Evolutionary conservation across 495 filamentous ascomycete genomes (phyloP).

Genomic region (Filosporella fistucella): DNA sequence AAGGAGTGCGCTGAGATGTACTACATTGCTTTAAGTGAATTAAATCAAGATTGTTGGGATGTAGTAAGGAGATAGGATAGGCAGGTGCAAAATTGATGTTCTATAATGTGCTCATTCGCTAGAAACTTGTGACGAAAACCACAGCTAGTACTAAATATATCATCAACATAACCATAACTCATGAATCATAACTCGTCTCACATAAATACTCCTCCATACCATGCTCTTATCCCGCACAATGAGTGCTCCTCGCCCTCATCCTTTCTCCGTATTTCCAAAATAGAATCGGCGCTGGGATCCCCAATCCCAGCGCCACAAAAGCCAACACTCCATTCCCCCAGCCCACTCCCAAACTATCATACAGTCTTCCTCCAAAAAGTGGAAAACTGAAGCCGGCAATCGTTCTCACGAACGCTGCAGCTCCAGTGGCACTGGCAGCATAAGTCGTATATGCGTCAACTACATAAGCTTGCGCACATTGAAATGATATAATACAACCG

Average conservation of each 20-base stretch:
- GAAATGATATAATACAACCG: slow-evolving; percentile 61
- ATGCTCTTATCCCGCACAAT: too few relatives aligned
- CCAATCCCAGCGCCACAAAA: slow-evolving; percentile 43
- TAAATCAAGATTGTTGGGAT: too few relatives aligned
- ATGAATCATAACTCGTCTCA: too few relatives aligned
- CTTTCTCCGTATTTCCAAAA: slow-evolving; percentile 44
- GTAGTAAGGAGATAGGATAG: too few relatives aligned
- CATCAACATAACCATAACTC: too few relatives aligned
- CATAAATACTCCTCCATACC: too few relatives aligned
- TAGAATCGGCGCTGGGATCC: slow-evolving; percentile 44
- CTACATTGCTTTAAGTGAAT: too few relatives aligned
- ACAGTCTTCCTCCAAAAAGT: slow-evolving; percentile 68
- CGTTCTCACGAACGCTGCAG: slow-evolving; percentile 60
- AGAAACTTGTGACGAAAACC: too few relatives aligned
- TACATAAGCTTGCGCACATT: slow-evolving; percentile 69
- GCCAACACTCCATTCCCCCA: slow-evolving; percentile 54
- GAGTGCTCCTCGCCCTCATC: slow-evolving; percentile 43
- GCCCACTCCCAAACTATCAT: slow-evolving; percentile 45
- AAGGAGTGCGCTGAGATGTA: too few relatives aligned
- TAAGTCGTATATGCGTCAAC: slow-evolving; percentile 75
- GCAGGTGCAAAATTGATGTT: too few relatives aligned
- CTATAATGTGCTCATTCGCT: too few relatives aligned
- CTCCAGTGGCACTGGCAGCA: slow-evolving; percentile 68
- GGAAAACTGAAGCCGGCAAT: slow-evolving; percentile 74
- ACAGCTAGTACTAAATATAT: too few relatives aligned